phyloP scores from a whole-genome alignment of 1,284 basidiomycete genomes.

The Ganoderma sinense region DNA sequence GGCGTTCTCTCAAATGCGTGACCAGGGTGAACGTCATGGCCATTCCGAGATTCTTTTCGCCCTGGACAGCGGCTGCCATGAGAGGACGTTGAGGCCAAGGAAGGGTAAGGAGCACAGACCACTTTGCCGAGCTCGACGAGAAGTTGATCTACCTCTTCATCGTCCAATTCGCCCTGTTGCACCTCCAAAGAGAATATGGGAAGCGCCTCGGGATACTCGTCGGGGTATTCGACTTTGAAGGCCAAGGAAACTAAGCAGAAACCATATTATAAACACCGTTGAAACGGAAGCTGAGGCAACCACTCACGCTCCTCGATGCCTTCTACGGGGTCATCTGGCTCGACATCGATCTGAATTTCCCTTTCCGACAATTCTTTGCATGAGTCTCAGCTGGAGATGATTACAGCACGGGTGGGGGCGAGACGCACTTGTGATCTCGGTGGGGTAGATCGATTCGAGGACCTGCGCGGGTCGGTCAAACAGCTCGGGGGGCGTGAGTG shows the following conservation, averaged over 20 bases:
- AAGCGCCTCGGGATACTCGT: conserved; percentile 78
- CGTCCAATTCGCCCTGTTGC: conserved; percentile 74
- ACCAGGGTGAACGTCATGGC: conserved; percentile 98
- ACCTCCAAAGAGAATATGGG: conserved; percentile 79
- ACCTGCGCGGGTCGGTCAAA: conserved; percentile 60
- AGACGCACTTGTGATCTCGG: conserved; percentile 89
- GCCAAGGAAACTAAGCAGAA: conserved; percentile 71
- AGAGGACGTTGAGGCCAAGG: conserved; percentile 10
- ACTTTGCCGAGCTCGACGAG: conserved; percentile 67
- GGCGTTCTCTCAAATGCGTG: conserved; percentile 84
- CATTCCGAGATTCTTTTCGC: conserved; percentile 92
- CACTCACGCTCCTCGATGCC: conserved; percentile 66
- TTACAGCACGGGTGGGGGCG: conserved; percentile 33
- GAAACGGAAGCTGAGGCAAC: neutral
- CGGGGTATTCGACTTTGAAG: conserved; percentile 75
- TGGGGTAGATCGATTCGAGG: conserved; percentile 94
- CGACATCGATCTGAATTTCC: conserved; percentile 85
- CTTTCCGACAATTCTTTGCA: conserved; percentile 85
- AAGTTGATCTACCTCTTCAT: conserved; percentile 63
- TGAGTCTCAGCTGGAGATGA: conserved; percentile 56
- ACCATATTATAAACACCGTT: conserved; percentile 10
- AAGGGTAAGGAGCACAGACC: conserved; percentile 48
- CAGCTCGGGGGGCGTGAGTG: conserved; percentile 8
- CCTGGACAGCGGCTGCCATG: conserved; percentile 53
- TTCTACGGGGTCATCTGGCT: conserved; percentile 83